Conservation (phyloP, 139 green algal genomes). For the Medakamo hakoo region DNA sequence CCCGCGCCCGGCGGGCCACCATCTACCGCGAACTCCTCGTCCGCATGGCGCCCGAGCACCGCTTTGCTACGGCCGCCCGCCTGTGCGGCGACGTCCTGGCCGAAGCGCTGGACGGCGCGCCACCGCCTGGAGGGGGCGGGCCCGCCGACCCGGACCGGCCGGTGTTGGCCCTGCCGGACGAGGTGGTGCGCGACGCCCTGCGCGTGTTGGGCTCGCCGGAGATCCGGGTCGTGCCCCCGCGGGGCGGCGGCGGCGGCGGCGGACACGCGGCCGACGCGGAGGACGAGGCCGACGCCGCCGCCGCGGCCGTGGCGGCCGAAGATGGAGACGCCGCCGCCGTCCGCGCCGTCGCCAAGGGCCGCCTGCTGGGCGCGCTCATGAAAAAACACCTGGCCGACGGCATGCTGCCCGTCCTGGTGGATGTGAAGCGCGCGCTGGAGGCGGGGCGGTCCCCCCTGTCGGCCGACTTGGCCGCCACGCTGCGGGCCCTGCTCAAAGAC, state of each 20-base stretch:
- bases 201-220: slow-evolving; percentile 47
- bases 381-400: slow-evolving; percentile 71
- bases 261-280: background rate
- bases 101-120: slow-evolving; percentile 45
- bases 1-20: slow-evolving; percentile 14
- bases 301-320: slow-evolving; percentile 14
- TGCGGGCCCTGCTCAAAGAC: slow-evolving; percentile 53
- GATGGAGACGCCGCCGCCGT: slow-evolving; percentile 13
- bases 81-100: slow-evolving; percentile 52
- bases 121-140: too few relatives aligned
- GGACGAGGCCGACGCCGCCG: slow-evolving; percentile 1
- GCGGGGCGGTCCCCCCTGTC: slow-evolving; percentile 43
- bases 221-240: too few relatives aligned
- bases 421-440: slow-evolving; percentile 52
- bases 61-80: slow-evolving; percentile 47
- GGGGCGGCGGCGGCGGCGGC: too few relatives aligned
- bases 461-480: slow-evolving; percentile 41
- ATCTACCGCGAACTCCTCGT: slow-evolving; percentile 43
- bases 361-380: slow-evolving; percentile 62
- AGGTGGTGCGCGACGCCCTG: slow-evolving; percentile 64
- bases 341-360: slow-evolving; percentile 27
- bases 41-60: slow-evolving; percentile 69
- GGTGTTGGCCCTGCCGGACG: slow-evolving; percentile 33
- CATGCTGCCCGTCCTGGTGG: slow-evolving; percentile 62
- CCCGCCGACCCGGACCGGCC: too few relatives aligned